These are phyloP conservation scores for Pueraria montana DNA, from an alignment of 306 rosid species.

Conservation along the genomic window DNA sequence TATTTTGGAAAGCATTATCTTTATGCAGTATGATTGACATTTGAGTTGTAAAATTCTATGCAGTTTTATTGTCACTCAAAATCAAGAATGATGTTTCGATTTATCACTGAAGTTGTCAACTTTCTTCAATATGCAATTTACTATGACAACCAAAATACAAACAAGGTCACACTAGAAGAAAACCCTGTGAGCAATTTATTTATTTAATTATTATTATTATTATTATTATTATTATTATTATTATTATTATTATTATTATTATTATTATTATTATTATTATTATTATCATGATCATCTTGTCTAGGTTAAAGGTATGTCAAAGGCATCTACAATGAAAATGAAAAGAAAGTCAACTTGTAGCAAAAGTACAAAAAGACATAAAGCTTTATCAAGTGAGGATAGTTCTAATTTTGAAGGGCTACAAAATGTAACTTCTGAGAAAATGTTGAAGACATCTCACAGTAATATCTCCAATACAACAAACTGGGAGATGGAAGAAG, in stretches of 20 bases:
- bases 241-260: too few relatives aligned
- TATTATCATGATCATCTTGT: too few relatives aligned
- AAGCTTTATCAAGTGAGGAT: background rate
- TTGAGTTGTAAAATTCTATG: slow-evolving; percentile 27
- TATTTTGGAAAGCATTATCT: background rate
- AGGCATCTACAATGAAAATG: background rate
- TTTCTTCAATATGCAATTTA: slow-evolving; percentile 20
- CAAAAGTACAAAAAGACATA: background rate
- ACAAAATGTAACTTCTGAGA: too few relatives aligned
- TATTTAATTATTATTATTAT: too few relatives aligned
- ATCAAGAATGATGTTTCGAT: slow-evolving; percentile 11
- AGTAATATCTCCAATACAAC: too few relatives aligned
- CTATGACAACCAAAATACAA: background rate
- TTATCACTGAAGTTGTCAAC: background rate
- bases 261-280: too few relatives aligned
- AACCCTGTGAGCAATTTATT: background rate
- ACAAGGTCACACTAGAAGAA: background rate
- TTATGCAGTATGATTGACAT: background rate
- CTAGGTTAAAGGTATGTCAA: background rate
- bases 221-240: too few relatives aligned
- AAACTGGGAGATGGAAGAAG: too few relatives aligned
- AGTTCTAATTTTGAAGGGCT: background rate
- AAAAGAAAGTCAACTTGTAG: background rate
- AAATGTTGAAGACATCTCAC: too few relatives aligned
- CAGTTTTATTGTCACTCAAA: slow-evolving; percentile 22